phyloP scores from a whole-genome alignment of 1,284 basidiomycete species.

The Trichosporon coremiiforme region DNA sequence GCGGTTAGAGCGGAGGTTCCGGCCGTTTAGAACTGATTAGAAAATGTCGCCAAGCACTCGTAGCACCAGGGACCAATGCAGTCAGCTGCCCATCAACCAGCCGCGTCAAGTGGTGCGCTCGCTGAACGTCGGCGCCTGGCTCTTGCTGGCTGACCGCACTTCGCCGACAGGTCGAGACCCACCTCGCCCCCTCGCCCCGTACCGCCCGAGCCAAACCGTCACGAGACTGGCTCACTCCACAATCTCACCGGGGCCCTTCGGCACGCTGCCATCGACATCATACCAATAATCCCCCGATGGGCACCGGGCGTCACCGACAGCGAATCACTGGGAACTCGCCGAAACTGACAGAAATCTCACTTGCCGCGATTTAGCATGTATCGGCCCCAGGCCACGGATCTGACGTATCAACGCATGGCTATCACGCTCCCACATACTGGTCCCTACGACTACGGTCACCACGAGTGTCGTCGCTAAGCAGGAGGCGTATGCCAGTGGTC shows the following conservation, averaged over 20 bases:
- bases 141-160: background rate
- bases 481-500: background rate
- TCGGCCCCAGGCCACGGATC: background rate
- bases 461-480: conserved; percentile 3
- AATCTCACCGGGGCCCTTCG: background rate
- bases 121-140: background rate
- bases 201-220: background rate
- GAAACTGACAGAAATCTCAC: background rate
- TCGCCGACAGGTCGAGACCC: conserved; percentile 7
- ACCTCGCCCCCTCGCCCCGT: background rate
- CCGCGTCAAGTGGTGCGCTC: background rate
- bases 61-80: background rate
- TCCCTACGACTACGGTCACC: background rate
- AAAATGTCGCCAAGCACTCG: background rate
- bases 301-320: background rate
- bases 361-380: background rate
- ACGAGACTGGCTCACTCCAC: conserved; percentile 5
- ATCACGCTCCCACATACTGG: background rate
- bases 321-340: background rate
- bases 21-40: conserved; percentile 11
- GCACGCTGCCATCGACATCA: background rate
- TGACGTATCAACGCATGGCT: conserved; percentile 9
- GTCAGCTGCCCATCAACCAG: background rate
- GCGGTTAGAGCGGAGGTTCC: conserved; percentile 9
- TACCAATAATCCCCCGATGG: background rate